Evolutionary conservation across 257 asterid genomes (phyloP).

Genomic region (Pogostemon cablin): DNA sequence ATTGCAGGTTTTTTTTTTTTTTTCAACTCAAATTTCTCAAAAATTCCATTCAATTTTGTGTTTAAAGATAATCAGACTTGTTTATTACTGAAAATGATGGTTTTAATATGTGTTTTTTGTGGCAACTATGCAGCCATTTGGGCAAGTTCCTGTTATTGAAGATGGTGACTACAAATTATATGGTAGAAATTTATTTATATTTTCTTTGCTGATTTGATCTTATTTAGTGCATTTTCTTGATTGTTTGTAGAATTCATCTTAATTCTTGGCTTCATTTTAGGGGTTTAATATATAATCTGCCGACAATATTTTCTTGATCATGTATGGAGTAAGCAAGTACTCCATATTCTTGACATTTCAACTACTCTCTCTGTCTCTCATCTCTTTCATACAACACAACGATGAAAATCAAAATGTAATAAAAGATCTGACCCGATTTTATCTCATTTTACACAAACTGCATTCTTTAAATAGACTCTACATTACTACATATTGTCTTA

Average conservation of each 20-base stretch:
- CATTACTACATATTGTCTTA: no score
- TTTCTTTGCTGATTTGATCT: neutral
- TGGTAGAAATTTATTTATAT: constrained; percentile 28
- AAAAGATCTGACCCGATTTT: no score
- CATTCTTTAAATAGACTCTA: no score
- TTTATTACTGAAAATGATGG: neutral
- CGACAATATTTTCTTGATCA: neutral
- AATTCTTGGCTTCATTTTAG: neutral
- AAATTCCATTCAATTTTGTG: neutral
- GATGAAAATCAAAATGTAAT: no score
- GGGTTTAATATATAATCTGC: neutral
- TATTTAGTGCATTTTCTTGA: neutral
- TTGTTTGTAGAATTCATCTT: neutral
- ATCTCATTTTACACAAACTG: no score
- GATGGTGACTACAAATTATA: constrained; percentile 58
- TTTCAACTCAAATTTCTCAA: neutral
- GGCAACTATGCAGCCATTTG: constrained; percentile 51
- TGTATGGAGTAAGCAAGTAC: neutral
- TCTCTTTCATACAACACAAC: no score
- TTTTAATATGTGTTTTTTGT: constrained; percentile 7
- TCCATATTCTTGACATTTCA: neutral
- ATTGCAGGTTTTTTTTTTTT: constrained; percentile 31
- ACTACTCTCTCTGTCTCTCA: neutral
- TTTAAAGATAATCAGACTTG: neutral
- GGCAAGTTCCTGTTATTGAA: constrained; percentile 45